Base-by-base conservation (phyloP, 2,329 filamentous ascomycete species). In the Arthroderma uncinatum region DNA sequence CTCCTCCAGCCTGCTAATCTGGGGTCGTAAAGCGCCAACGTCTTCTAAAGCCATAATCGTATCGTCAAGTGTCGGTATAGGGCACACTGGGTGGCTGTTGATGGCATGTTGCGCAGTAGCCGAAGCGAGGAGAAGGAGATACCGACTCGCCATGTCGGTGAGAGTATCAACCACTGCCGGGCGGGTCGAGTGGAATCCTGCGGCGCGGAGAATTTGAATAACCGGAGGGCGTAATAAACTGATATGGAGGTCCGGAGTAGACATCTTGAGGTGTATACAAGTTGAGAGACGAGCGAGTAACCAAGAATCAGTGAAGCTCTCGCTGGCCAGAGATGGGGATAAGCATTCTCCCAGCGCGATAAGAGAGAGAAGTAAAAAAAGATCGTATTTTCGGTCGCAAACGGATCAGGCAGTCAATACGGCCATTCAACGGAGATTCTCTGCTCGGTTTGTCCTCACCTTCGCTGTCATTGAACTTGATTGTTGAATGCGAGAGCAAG, bases 181-280 rank as follows among this genome's bases (percentile, higher is more conserved):
- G 56, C 84, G 84, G 54, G 89, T 87, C 42, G 85, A 80, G 70
- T 94, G 88, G 74, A 94, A 97, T 68, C 92, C 92, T 23, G 89
- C 86, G 30, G 91, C 89, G 67, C 92, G 89, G 54, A 97, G 83
- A 66, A 95, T 92, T 73, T 96, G 90, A 58, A 97, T 82, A 60
- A 96, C 82, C 52, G 85, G 85, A 1, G 92, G 92, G 42, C 90
- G 89, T 58, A 97, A 79, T 62, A 95, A 84, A 60, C 87, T 85
- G 72, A 89, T 85, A 74, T 86, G 81, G 53, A 87, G 76, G 60
- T 76, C 72, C 57, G 73, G 70, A n/a, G 57, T 54, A 14, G 59
- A 54, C 58, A 60, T 60, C 44, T 16, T 56, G 28, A 53, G 10
- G 21, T 28, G 12, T 28, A 21, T 6, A 34, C 33, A 12, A 34